These are phyloP conservation scores for Quercus engelmannii DNA, from an alignment of 306 rosid species.

Conservation along the genomic window DNA sequence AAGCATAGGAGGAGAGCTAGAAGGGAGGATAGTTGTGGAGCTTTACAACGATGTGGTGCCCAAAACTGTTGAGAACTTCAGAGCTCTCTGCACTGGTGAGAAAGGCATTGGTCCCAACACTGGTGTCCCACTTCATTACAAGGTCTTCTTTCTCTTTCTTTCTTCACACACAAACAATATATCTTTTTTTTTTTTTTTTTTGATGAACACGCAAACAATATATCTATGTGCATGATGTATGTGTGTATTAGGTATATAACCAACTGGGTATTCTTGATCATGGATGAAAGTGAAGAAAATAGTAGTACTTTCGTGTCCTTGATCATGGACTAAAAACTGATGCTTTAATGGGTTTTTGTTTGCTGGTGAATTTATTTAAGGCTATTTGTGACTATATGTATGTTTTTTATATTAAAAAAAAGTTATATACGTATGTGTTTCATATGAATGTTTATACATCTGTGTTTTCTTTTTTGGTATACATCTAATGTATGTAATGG, in stretches of 20 bases:
- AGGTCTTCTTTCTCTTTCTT: conserved; percentile 39
- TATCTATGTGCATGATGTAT: too few species aligned
- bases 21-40: conserved; percentile 80
- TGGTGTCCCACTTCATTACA: conserved; percentile 78
- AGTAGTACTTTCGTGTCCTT: neutral
- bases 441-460: neutral
- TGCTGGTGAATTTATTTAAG: neutral
- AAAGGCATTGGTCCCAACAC: conserved; percentile 81
- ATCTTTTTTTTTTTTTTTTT: too few species aligned
- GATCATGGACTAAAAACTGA: neutral
- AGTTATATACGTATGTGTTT: neutral
- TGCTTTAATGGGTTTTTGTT: neutral
- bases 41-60: conserved; percentile 72
- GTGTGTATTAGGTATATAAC: neutral
- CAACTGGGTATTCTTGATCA: neutral
- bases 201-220: too few species aligned
- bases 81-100: conserved; percentile 90
- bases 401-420: neutral
- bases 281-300: too few species aligned
- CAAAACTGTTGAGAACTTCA: conserved; percentile 76
- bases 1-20: conserved; percentile 76
- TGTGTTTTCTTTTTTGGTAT: too few species aligned
- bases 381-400: neutral
- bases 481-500: neutral
- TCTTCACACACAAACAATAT: neutral